These are phyloP conservation scores for Helicostylum pulchrum DNA, from an alignment of 192 early-diverging fungal genomes.

Conservation along the genomic window DNA sequence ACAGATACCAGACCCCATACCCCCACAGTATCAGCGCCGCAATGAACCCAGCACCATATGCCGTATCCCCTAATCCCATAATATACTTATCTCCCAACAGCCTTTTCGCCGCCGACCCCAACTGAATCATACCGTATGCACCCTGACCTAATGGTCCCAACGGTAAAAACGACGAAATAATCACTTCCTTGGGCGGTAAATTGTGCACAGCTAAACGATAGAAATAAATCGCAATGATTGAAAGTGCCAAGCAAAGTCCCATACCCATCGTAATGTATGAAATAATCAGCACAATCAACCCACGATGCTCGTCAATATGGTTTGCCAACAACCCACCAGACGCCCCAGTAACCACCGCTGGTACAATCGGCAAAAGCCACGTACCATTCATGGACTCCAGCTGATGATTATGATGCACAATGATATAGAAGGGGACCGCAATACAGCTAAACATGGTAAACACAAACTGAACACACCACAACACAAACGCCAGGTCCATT, in stretches of 20 bases:
- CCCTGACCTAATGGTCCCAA: conserved; percentile 41
- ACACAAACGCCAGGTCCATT: conserved; percentile 34
- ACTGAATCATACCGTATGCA: conserved; percentile 45
- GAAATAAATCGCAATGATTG: conserved; percentile 46
- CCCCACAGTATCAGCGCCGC: conserved; percentile 7
- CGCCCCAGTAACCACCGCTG: conserved; percentile 45
- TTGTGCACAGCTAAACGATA: conserved; percentile 40
- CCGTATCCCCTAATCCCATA: not conserved
- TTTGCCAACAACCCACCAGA: conserved; percentile 38
- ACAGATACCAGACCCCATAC: conserved; percentile 8
- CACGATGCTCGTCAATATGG: conserved; percentile 18
- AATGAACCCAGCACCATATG: not conserved
- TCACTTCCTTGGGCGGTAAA: conserved; percentile 46
- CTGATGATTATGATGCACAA: conserved; percentile 40
- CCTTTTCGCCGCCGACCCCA: conserved; percentile 36
- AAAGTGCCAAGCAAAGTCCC: conserved; percentile 41
- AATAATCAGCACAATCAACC: conserved; percentile 31
- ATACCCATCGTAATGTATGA: conserved; percentile 49
- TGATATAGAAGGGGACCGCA: conserved; percentile 39
- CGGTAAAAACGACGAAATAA: conserved; percentile 48
- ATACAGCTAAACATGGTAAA: conserved; percentile 37
- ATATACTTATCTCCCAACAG: conserved; percentile 10
- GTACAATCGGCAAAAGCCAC: conserved; percentile 48
- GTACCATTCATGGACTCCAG: conserved; percentile 43
- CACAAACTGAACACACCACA: conserved; percentile 44